Evolutionary conservation across 176 grass and related monocot genomes (phyloP).

Genomic region (Oryza glumipatula): DNA sequence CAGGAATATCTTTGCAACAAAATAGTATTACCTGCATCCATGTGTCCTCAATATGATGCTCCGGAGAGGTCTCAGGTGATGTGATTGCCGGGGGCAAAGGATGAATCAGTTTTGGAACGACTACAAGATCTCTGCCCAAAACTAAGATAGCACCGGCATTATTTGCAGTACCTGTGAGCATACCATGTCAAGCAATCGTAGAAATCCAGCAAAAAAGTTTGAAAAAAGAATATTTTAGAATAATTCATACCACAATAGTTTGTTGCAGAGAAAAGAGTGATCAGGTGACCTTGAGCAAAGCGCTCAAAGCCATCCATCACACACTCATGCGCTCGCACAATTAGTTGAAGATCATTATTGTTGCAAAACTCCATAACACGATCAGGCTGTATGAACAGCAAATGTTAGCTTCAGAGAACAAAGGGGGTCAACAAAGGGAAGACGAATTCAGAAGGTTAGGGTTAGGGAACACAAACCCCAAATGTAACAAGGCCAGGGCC

Average conservation of each 20-base stretch:
- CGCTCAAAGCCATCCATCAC: slow-evolving; percentile 99
- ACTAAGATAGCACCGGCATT: slow-evolving; percentile 98
- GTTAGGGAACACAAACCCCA: slow-evolving; percentile 70
- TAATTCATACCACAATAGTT: slow-evolving; percentile 90
- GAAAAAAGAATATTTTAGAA: slow-evolving; percentile 12
- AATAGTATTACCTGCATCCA: slow-evolving; percentile 90
- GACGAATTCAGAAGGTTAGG: not conserved
- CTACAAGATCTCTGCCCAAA: slow-evolving; percentile 98
- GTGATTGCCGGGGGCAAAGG: slow-evolving; percentile 94
- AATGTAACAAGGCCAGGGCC: slow-evolving; percentile 99
- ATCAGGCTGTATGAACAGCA: slow-evolving; percentile 80
- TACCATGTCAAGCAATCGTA: slow-evolving; percentile 34
- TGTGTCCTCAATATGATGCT: slow-evolving; percentile 94
- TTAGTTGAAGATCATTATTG: slow-evolving; percentile 98
- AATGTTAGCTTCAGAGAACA: slow-evolving; percentile 37
- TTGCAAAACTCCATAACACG: slow-evolving; percentile 99
- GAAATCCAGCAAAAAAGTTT: not conserved
- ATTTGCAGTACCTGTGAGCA: slow-evolving; percentile 90
- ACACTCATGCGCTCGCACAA: slow-evolving; percentile 96
- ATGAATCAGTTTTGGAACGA: slow-evolving; percentile 98
- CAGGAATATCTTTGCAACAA: slow-evolving; percentile 8
- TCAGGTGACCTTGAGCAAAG: slow-evolving; percentile 99
- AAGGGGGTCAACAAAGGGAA: slow-evolving; percentile 17
- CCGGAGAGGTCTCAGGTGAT: slow-evolving; percentile 87
- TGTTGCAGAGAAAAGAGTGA: slow-evolving; percentile 99